These are phyloP conservation scores for Mimosa pudica DNA, from an alignment of 306 rosid genomes.

Conservation along the genomic window DNA sequence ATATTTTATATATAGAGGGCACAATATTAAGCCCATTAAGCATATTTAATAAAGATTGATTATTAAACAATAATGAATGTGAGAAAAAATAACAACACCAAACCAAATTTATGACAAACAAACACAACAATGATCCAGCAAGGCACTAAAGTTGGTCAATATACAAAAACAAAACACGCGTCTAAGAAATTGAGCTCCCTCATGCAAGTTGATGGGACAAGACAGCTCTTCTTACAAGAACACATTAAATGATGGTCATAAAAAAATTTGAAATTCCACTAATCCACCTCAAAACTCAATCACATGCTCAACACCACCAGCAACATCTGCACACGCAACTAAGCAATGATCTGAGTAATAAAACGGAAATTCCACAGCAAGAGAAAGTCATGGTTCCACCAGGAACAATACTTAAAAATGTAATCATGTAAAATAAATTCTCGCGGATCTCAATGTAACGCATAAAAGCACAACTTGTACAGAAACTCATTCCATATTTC, in stretches of 20 bases:
- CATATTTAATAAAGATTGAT: neutral
- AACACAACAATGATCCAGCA: neutral
- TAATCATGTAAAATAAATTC: neutral
- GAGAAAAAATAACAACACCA: conserved; percentile 5
- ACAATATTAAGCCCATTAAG: neutral
- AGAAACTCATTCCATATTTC: conserved; percentile 3
- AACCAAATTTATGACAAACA: neutral
- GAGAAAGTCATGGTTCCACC: neutral
- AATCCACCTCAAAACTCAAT: conserved; percentile 6
- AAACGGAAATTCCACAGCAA: neutral
- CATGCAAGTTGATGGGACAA: conserved; percentile 4
- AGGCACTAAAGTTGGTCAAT: neutral
- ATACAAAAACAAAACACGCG: neutral
- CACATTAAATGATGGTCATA: neutral
- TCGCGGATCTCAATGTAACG: neutral
- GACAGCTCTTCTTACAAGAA: neutral
- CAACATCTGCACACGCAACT: neutral
- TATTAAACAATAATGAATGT: neutral
- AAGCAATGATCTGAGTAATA: neutral
- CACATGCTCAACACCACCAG: conserved; percentile 4
- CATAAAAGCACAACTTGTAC: conserved; percentile 2
- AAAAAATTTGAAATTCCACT: neutral
- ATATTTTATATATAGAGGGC: neutral
- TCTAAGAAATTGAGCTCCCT: neutral
- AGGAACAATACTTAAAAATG: neutral